phyloP scores from a whole-genome alignment of 345 rosid species.

The Hibiscus tridactylites region DNA sequence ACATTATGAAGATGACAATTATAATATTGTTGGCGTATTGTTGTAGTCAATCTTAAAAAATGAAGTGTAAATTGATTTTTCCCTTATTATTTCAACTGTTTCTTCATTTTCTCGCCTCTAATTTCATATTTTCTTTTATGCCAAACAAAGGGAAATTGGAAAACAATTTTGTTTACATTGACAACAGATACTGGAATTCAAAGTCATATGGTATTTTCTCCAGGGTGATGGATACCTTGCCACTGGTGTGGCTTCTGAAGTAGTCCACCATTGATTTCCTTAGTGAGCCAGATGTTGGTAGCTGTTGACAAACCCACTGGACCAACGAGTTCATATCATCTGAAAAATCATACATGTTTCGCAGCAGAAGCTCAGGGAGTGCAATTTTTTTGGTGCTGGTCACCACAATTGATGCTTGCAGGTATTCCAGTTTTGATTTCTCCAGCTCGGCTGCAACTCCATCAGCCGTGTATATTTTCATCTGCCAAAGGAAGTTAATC shows the following conservation, averaged over 20 bases:
- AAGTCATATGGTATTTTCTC: constrained; percentile 76
- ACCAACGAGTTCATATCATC: constrained; percentile 45
- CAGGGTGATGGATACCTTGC: constrained; percentile 39
- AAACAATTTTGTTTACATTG: too few relatives aligned
- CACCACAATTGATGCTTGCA: constrained; percentile 74
- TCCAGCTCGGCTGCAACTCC: constrained; percentile 59
- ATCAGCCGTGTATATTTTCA: constrained; percentile 74
- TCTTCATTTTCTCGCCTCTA: background rate
- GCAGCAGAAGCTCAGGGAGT: constrained; percentile 65
- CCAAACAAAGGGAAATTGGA: background rate
- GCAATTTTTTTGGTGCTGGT: constrained; percentile 56
- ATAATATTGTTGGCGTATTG: background rate
- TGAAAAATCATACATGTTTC: constrained; percentile 51
- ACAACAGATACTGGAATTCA: constrained; percentile 26
- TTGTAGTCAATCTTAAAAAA: background rate
- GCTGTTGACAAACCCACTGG: constrained; percentile 88
- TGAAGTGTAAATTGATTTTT: background rate
- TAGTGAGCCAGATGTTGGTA: constrained; percentile 73
- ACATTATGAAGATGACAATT: background rate
- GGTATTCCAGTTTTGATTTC: constrained; percentile 77
- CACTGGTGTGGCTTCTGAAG: constrained; percentile 44
- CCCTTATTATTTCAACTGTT: background rate
- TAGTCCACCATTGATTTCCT: constrained; percentile 91
- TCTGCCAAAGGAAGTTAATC: constrained; percentile 29
- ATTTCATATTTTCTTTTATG: background rate